phyloP scores from a whole-genome alignment of 1,284 basidiomycete genomes.

The Cerioporus squamosus region DNA sequence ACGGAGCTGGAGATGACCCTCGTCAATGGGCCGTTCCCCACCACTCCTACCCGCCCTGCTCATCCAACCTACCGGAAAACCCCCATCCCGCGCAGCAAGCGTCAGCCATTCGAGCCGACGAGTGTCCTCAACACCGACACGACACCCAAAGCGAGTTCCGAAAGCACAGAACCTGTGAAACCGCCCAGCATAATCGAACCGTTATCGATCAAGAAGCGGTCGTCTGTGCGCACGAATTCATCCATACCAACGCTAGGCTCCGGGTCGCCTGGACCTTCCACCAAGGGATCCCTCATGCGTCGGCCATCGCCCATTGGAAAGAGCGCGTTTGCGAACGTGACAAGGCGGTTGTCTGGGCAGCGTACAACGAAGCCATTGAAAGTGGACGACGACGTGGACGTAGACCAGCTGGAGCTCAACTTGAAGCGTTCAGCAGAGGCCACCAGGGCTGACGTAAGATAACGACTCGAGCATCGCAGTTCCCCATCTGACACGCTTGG shows the following conservation, averaged over 20 bases:
- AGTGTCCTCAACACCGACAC: slow-evolving; percentile 45
- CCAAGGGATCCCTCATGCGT: slow-evolving; percentile 36
- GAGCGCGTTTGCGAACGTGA: slow-evolving; percentile 36
- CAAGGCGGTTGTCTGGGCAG: slow-evolving; percentile 60
- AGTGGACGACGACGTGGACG: slow-evolving; percentile 35
- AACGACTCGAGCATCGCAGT: too few relatives aligned
- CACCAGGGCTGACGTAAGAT: slow-evolving; percentile 70
- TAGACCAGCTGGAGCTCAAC: slow-evolving; percentile 29
- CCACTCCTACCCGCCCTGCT: slow-evolving; percentile 30
- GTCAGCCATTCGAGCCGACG: slow-evolving; percentile 61
- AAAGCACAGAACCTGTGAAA: slow-evolving; percentile 6
- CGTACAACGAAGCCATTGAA: slow-evolving; percentile 23
- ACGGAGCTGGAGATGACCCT: slow-evolving; percentile 48
- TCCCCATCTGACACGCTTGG: background rate
- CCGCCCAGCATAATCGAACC: slow-evolving; percentile 54
- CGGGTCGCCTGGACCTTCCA: slow-evolving; percentile 46
- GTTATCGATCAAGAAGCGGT: slow-evolving; percentile 81
- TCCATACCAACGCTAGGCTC: slow-evolving; percentile 10
- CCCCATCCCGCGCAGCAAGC: slow-evolving; percentile 68
- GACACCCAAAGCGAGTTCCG: slow-evolving; percentile 47
- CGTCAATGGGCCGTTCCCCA: slow-evolving; percentile 34
- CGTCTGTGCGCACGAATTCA: slow-evolving; percentile 50
- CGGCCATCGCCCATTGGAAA: slow-evolving; percentile 28
- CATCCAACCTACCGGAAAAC: slow-evolving; percentile 32
- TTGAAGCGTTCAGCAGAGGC: slow-evolving; percentile 53